A percentile compares a stretch with the other conserved stretches of the same genome.
phyloP scores from a whole-genome alignment of 148 eudicot genomes.

The Vaccinium macrocarpon region DNA sequence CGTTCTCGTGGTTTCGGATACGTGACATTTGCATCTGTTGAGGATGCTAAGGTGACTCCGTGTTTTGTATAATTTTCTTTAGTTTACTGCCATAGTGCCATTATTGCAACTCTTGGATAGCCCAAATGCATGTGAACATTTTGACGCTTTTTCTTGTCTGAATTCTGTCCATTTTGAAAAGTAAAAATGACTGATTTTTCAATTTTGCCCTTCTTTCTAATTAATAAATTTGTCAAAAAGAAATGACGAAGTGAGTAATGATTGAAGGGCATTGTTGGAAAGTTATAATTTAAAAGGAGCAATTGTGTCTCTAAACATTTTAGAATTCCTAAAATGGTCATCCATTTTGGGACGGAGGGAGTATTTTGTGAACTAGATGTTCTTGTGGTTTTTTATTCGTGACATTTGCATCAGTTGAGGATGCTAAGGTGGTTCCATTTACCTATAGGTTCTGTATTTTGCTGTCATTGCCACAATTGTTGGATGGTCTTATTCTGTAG shows the following conservation, averaged over 20 bases:
- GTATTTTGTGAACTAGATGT: slow-evolving; percentile 16
- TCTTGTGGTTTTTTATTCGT: slow-evolving; percentile 96
- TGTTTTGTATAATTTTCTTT: background rate
- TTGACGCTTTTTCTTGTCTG: no score
- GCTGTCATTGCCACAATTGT: background rate
- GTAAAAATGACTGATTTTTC: no score
- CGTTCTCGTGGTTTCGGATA: slow-evolving; percentile 99
- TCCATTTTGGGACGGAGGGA: no score
- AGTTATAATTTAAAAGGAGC: no score
- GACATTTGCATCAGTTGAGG: slow-evolving; percentile 70
- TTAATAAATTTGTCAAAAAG: no score
- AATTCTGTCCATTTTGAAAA: no score
- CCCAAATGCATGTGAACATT: background rate
- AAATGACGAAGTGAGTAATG: no score
- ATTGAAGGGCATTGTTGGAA: no score
- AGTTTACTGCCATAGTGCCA: background rate
- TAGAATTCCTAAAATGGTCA: no score
- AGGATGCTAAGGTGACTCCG: slow-evolving; percentile 78
- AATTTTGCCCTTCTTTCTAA: no score
- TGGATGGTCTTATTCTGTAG: background rate
- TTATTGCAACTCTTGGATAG: background rate
- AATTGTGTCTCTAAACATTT: no score
- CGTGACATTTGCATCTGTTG: slow-evolving; percentile 72
- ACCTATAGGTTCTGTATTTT: background rate
- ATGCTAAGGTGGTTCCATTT: slow-evolving; percentile 62